Conservation (phyloP, 2,329 filamentous ascomycete species). For the Sporothrix euskadiensis region DNA sequence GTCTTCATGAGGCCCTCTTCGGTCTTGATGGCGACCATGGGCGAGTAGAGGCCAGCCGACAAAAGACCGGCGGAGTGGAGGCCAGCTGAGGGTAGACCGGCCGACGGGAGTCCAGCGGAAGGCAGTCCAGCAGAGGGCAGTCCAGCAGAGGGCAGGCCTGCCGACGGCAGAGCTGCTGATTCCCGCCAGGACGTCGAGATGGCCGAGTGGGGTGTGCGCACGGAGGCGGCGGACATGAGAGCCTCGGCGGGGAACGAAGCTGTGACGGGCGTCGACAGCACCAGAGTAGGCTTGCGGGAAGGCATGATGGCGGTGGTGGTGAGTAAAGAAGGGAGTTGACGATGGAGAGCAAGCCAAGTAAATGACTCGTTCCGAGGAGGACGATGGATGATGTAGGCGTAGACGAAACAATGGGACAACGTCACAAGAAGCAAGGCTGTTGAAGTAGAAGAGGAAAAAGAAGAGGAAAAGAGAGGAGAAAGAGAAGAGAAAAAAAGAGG, state of each 20-base stretch:
- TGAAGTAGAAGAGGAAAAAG: constrained; percentile 35
- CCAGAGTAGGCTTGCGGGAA: constrained; percentile 55
- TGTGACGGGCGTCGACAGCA: constrained; percentile 63
- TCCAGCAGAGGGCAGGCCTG: constrained; percentile 43
- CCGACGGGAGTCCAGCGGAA: constrained; percentile 44
- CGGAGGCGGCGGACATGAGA: constrained; percentile 46
- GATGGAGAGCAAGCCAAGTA: constrained; percentile 43
- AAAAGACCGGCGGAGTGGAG: constrained; percentile 41
- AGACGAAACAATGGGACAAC: constrained; percentile 35
- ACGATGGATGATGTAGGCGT: constrained; percentile 43
- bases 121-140: constrained; percentile 45
- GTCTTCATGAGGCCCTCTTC: constrained; percentile 69
- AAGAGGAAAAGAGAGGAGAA: background rate
- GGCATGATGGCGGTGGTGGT: constrained; percentile 45
- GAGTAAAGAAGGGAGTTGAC: constrained; percentile 23
- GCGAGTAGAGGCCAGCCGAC: constrained; percentile 40
- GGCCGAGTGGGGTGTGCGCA: constrained; percentile 67
- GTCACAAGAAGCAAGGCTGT: constrained; percentile 39
- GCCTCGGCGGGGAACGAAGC: constrained; percentile 56
- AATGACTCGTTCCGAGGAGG: constrained; percentile 43
- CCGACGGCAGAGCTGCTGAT: constrained; percentile 43
- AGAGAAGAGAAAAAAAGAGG: background rate
- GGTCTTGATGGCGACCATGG: constrained; percentile 63
- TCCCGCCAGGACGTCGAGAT: constrained; percentile 53
- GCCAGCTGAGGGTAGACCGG: constrained; percentile 46